phyloP scores from a whole-genome alignment of 1,284 basidiomycete genomes.

The Trametes sp. region DNA sequence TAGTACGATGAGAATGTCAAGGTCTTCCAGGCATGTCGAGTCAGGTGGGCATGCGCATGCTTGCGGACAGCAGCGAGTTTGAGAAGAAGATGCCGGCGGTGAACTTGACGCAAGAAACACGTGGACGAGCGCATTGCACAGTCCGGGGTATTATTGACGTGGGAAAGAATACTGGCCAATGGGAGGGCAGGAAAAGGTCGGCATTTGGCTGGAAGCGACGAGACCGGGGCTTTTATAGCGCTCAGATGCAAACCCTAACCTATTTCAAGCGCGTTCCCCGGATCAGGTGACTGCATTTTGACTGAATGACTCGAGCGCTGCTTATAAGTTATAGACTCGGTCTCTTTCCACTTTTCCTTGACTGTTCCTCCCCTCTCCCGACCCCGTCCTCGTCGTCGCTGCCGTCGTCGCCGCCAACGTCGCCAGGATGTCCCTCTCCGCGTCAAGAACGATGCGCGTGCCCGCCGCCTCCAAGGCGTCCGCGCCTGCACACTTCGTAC shows the following conservation, averaged over 20 bases:
- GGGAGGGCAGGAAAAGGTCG: neutral
- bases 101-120: too few relatives aligned
- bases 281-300: slow-evolving; percentile 24
- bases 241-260: slow-evolving; percentile 10
- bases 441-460: slow-evolving; percentile 49
- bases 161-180: slow-evolving; percentile 13
- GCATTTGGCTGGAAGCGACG: slow-evolving; percentile 18
- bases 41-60: too few relatives aligned
- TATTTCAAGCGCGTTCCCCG: slow-evolving; percentile 1
- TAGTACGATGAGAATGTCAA: too few relatives aligned
- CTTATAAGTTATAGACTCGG: slow-evolving; percentile 16
- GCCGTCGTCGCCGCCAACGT: slow-evolving; percentile 19
- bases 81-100: too few relatives aligned
- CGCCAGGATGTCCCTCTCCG: slow-evolving; percentile 36
- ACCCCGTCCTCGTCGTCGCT: slow-evolving; percentile 17
- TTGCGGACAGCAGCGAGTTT: too few relatives aligned
- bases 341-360: slow-evolving; percentile 22
- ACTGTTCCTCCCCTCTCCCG: slow-evolving; percentile 16
- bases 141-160: slow-evolving; percentile 24
- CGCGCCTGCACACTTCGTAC: slow-evolving; percentile 49
- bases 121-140: neutral
- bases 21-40: too few relatives aligned
- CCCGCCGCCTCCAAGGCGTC: slow-evolving; percentile 52
- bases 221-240: slow-evolving; percentile 8
- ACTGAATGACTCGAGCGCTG: slow-evolving; percentile 30